phyloP scores from a whole-genome alignment of 306 rosid genomes.

The Begonia masoniana region DNA sequence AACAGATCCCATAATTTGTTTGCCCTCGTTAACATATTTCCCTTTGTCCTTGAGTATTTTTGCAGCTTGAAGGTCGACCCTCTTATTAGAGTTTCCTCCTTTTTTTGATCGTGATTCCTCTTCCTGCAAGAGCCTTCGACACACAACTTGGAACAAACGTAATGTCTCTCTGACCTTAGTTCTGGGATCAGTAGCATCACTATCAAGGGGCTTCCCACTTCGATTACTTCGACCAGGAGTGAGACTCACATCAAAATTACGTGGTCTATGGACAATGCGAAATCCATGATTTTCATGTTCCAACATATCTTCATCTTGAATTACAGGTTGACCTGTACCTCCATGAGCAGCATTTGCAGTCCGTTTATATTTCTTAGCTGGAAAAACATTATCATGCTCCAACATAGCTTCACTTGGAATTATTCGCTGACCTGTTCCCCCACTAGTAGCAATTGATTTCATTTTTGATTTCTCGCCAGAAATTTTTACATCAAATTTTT shows the following conservation, averaged over 20 bases:
- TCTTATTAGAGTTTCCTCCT: conserved; percentile 15
- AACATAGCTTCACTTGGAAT: conserved; percentile 14
- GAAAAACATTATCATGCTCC: conserved; percentile 6
- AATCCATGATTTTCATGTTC: conserved; percentile 10
- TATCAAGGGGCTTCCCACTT: conserved; percentile 14
- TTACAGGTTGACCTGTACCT: conserved; percentile 23
- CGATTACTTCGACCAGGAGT: conserved; percentile 34
- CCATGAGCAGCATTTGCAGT: conserved; percentile 2
- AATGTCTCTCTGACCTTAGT: conserved; percentile 58
- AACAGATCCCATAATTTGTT: conserved; percentile 56
- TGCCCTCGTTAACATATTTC: conserved; percentile 47
- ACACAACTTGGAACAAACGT: conserved; percentile 61
- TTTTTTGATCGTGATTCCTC: conserved; percentile 42
- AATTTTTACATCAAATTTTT: conserved; percentile 17
- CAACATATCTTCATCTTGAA: conserved; percentile 17
- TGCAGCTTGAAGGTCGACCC: conserved; percentile 52
- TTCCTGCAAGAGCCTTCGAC: conserved; percentile 69
- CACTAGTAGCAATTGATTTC: conserved; percentile 12
- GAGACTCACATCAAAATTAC: conserved; percentile 19
- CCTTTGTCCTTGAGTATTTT: conserved; percentile 41
- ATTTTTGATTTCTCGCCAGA: conserved; percentile 15
- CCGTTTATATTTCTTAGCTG: conserved; percentile 15
- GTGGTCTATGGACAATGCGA: conserved; percentile 12
- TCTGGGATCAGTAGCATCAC: conserved; percentile 32
- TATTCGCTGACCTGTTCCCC: conserved; percentile 27